Conservation (phyloP, 2,329 filamentous ascomycete species). For the Massarina eburnea region DNA sequence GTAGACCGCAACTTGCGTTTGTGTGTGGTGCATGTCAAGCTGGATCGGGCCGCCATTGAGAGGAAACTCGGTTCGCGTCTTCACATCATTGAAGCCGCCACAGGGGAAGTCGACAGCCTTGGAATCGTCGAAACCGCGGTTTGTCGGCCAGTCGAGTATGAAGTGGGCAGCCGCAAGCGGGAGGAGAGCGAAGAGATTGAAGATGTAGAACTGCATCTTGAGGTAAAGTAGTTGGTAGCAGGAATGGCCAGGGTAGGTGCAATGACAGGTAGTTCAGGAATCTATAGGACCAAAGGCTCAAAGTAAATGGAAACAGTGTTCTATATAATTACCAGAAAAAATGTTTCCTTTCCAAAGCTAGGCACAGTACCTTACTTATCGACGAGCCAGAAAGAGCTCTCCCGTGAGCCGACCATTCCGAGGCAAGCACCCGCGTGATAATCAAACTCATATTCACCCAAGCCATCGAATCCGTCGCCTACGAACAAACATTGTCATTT, state of each 20-base stretch:
- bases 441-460: conserved; percentile 15
- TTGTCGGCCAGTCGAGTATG: conserved; percentile 54
- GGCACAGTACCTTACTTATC: conserved; percentile 33
- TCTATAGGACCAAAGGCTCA: not conserved
- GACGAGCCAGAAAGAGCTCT: conserved; percentile 14
- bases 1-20: conserved; percentile 56
- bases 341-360: conserved; percentile 10
- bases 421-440: conserved; percentile 25
- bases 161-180: conserved; percentile 58
- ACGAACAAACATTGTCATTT: not conserved
- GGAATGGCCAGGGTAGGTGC: not conserved
- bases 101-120: conserved; percentile 53
- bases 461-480: no score
- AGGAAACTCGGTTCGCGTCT: conserved; percentile 52
- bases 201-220: conserved; percentile 36
- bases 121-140: conserved; percentile 54
- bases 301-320: not conserved
- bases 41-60: conserved; percentile 55
- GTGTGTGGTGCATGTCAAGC: conserved; percentile 55
- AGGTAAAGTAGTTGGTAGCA: not conserved
- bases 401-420: conserved; percentile 28
- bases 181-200: conserved; percentile 45
- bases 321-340: not conserved
- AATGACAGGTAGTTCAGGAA: not conserved
- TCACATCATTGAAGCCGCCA: conserved; percentile 51